These are phyloP conservation scores for Sporothrix inflata DNA, from an alignment of 2,329 filamentous ascomycete genomes.

Conservation along the genomic window DNA sequence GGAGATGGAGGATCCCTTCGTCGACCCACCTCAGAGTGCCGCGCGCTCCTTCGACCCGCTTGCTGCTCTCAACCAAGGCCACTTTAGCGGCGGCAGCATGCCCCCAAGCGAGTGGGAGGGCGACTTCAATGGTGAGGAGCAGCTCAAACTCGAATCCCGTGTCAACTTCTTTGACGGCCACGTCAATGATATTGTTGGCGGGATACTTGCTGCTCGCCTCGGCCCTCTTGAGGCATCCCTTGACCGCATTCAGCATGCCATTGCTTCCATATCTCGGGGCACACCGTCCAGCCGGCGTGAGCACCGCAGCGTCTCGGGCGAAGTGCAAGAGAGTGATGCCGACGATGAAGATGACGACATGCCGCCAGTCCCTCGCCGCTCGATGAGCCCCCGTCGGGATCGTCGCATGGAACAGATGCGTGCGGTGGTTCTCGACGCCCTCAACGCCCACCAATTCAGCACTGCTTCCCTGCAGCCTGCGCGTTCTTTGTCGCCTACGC, in stretches of 20 bases:
- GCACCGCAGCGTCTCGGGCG: slow-evolving; percentile 70
- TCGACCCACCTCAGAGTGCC: background rate
- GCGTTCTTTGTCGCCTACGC: background rate
- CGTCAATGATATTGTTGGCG: slow-evolving; percentile 83
- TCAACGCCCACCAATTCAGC: slow-evolving; percentile 59
- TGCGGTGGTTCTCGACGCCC: slow-evolving; percentile 70
- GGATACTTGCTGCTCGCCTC: slow-evolving; percentile 74
- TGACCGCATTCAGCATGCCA: slow-evolving; percentile 70
- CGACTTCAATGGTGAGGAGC: slow-evolving; percentile 78
- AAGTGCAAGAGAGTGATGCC: slow-evolving; percentile 80
- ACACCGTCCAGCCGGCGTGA: slow-evolving; percentile 60
- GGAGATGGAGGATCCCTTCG: slow-evolving; percentile 43
- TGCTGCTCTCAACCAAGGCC: slow-evolving; percentile 63
- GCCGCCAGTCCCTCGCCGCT: slow-evolving; percentile 62
- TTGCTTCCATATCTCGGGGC: slow-evolving; percentile 58
- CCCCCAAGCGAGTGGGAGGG: slow-evolving; percentile 91
- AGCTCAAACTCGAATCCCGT: slow-evolving; percentile 78
- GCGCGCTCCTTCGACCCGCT: slow-evolving; percentile 46
- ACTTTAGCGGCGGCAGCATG: slow-evolving; percentile 63
- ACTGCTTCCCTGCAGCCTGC: slow-evolving; percentile 12
- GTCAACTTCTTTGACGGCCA: slow-evolving; percentile 89
- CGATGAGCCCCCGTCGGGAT: slow-evolving; percentile 77
- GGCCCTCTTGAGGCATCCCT: slow-evolving; percentile 81
- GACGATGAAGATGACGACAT: slow-evolving; percentile 87
- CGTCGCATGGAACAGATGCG: slow-evolving; percentile 83